Conservation (phyloP, 768 basidiomycete genomes). For the Tricholoma bakamatsutake region DNA sequence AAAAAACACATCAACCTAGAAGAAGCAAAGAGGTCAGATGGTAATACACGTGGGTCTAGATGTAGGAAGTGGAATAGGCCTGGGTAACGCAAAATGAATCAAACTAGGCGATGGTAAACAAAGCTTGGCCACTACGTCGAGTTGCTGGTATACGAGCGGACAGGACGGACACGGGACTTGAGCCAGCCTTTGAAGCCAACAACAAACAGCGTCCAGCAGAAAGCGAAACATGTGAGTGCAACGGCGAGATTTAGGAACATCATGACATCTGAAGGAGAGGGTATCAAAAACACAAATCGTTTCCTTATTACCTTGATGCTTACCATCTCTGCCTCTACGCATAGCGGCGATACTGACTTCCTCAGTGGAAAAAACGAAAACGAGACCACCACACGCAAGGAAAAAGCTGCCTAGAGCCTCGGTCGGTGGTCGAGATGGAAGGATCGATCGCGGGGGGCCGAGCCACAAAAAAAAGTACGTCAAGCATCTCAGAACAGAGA, state of each 20-base stretch:
- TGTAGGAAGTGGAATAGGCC: not conserved
- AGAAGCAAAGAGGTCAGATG: not conserved
- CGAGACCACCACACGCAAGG: conserved; percentile 80
- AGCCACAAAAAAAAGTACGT: conserved; percentile 97
- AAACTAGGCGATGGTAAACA: not conserved
- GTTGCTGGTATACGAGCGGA: conserved; percentile 26
- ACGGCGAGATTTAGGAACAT: conserved; percentile 86
- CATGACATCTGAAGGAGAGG: conserved; percentile 60
- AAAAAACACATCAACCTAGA: not conserved
- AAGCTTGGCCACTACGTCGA: conserved; percentile 9
- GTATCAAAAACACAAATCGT: conserved; percentile 2
- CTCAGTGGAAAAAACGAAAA: conserved; percentile 88
- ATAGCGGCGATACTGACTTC: conserved; percentile 88
- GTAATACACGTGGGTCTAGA: conserved; percentile 1
- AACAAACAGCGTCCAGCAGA: conserved; percentile 75
- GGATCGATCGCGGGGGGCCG: conserved; percentile 71
- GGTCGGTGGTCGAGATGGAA: conserved; percentile 90
- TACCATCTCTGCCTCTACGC: conserved; percentile 83
- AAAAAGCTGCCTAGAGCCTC: conserved; percentile 87
- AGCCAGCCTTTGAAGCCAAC: conserved; percentile 83
- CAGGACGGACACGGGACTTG: conserved; percentile 32
- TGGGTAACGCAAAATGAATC: conserved; percentile 1
- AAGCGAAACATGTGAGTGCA: conserved; percentile 79
- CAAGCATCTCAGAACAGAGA: conserved; percentile 72
- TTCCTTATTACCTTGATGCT: conserved; percentile 14